These are phyloP conservation scores for Neoconidiobolus thromboides DNA, from an alignment of 371 early-diverging fungal genomes.

Conservation along the genomic window DNA sequence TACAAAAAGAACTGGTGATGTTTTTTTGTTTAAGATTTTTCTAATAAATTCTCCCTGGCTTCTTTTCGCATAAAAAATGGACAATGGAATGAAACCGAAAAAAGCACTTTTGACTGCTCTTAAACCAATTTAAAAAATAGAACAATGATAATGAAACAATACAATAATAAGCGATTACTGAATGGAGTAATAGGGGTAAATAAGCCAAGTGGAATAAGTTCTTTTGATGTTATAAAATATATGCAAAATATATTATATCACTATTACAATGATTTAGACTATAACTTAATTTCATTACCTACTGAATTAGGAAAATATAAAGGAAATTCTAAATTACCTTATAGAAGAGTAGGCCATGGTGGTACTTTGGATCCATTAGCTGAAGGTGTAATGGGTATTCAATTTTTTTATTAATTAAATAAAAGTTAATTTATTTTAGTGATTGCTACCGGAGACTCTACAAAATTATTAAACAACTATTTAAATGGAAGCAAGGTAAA, in stretches of 20 bases:
- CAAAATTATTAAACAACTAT: conserved; percentile 10
- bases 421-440: conserved; percentile 7
- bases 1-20: too few relatives aligned
- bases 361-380: conserved; percentile 42
- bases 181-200: background rate
- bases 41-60: too few relatives aligned
- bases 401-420: background rate
- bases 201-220: background rate
- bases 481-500: conserved; percentile 11
- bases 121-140: too few relatives aligned
- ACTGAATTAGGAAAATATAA: background rate
- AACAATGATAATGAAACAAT: too few relatives aligned
- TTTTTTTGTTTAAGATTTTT: too few relatives aligned
- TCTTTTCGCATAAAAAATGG: too few relatives aligned
- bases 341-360: conserved; percentile 26
- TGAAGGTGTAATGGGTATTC: conserved; percentile 22
- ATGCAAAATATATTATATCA: background rate
- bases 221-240: background rate
- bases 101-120: too few relatives aligned
- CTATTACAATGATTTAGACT: background rate
- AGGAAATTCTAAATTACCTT: background rate
- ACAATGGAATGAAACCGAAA: too few relatives aligned
- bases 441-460: conserved; percentile 16
- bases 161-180: background rate
- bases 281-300: background rate